Evolutionary conservation across 2,329 filamentous ascomycete genomes (phyloP), one percentile per base, ranked within the genome.

Genomic region (Fusarium scirpi): DNA sequence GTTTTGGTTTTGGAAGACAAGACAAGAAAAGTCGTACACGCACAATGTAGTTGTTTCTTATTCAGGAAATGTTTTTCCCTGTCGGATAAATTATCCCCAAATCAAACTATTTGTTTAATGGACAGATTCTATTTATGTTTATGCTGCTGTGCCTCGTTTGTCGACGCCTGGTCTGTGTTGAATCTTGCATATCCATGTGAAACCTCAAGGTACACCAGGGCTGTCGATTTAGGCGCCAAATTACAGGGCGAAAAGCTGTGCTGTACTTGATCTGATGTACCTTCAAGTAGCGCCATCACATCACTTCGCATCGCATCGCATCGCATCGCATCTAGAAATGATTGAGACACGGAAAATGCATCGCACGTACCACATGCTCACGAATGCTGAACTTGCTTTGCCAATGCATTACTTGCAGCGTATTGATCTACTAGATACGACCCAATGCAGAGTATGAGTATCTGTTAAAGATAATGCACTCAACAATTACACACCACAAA

Each of bases 301-400:
- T n/a, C n/a, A n/a, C n/a, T n/a, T n/a, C n/a, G n/a, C n/a, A n/a
- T n/a, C n/a, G n/a, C n/a, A n/a, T n/a, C n/a, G n/a, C n/a, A n/a
- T 44, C 32, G 15, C 32, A 38, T 70, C 41, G 25, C 52, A 58
- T 44, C 32, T 40, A 32, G 27, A 44, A 15, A 30, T 29, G 49
- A 38, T 34, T 40, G 38, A 43, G 48, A 53, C 30, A 59, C 53
- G 41, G 52, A 53, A 48, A 53, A 55, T 48, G 48, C 45, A 67
- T 69, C 29, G 62, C 65, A 66, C 55, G 51, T 67, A 54, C 65
- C 61, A 66, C 38, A 45, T 52, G 22, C 58, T 63, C 46, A 43
- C 24, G 34, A 30, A 49, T 25, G 41, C 40, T 41, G 38, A 46
- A 45, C 58, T 43, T 68, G 44, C 48, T 55, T 65, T 57, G 38